Conservation (phyloP, 768 basidiomycete genomes). For the Hericium coralloides region DNA sequence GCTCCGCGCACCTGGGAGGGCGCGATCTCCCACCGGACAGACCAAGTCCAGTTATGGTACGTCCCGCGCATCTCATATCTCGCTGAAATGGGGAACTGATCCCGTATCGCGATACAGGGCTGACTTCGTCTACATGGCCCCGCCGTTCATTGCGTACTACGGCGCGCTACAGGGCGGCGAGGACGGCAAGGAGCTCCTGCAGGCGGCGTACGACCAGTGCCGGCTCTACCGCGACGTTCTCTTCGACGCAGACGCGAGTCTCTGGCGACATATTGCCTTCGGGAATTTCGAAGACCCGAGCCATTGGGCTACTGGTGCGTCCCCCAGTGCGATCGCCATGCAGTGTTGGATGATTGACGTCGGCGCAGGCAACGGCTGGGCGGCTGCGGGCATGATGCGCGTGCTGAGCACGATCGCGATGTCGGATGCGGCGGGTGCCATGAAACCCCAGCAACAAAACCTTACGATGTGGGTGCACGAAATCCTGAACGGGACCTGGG, state of each 20-base stretch:
- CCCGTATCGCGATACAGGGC: slow-evolving; percentile 27
- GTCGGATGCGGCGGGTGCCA: slow-evolving; percentile 28
- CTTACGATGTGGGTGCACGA: slow-evolving; percentile 45
- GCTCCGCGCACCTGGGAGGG: slow-evolving; percentile 39
- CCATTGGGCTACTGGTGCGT: slow-evolving; percentile 50
- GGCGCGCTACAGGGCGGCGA: slow-evolving; percentile 37
- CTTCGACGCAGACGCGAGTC: slow-evolving; percentile 30
- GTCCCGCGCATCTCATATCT: not conserved
- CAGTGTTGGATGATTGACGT: not conserved
- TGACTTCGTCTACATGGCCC: slow-evolving; percentile 54
- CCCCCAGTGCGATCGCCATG: not conserved
- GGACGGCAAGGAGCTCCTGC: slow-evolving; percentile 28
- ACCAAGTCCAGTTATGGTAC: slow-evolving; percentile 48
- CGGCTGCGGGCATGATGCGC: slow-evolving; percentile 56
- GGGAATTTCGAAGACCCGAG: slow-evolving; percentile 37
- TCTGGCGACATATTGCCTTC: slow-evolving; percentile 49
- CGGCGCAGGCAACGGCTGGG: slow-evolving; percentile 54
- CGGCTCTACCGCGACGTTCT: slow-evolving; percentile 46
- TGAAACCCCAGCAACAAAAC: slow-evolving; percentile 32
- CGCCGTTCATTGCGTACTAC: slow-evolving; percentile 60
- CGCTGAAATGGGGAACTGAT: not conserved
- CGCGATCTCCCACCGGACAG: slow-evolving; percentile 48
- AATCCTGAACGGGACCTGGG: slow-evolving; percentile 37
- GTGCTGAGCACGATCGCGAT: slow-evolving; percentile 46
- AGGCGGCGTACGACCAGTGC: slow-evolving; percentile 47